phyloP scores from a whole-genome alignment of 2,329 filamentous ascomycete genomes.

The Beauveria medogensis region DNA sequence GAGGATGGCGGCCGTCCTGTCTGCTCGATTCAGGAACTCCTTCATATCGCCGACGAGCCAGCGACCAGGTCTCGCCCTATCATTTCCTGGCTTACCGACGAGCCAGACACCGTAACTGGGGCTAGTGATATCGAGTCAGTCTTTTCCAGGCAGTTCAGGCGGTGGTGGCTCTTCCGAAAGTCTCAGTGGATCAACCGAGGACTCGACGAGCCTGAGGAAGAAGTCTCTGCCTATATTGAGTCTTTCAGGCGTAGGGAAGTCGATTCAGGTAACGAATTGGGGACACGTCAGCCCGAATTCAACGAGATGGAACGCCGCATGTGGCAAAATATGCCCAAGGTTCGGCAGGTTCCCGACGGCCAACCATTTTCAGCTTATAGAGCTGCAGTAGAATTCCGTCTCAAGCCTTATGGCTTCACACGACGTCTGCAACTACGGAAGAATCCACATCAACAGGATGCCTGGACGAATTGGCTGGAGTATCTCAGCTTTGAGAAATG shows the following conservation, averaged over 20 bases:
- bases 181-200: neutral
- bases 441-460: neutral
- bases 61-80: too few relatives aligned
- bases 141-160: neutral
- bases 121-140: neutral
- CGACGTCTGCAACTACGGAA: neutral
- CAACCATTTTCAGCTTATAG: neutral
- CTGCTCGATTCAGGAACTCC: too few relatives aligned
- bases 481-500: neutral
- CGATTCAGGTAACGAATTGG: neutral
- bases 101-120: neutral
- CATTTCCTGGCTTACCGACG: neutral
- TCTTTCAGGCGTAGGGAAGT: neutral
- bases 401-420: neutral
- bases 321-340: neutral
- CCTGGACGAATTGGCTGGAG: neutral
- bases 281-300: accelerated
- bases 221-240: neutral
- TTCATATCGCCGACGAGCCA: too few relatives aligned
- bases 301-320: neutral
- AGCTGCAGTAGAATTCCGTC: neutral
- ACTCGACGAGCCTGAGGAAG: neutral
- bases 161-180: neutral
- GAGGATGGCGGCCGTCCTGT: too few relatives aligned
- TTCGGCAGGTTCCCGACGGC: neutral